These are phyloP conservation scores for Thuja plicata DNA, from an alignment of 83 land plant species.

Conservation along the genomic window DNA sequence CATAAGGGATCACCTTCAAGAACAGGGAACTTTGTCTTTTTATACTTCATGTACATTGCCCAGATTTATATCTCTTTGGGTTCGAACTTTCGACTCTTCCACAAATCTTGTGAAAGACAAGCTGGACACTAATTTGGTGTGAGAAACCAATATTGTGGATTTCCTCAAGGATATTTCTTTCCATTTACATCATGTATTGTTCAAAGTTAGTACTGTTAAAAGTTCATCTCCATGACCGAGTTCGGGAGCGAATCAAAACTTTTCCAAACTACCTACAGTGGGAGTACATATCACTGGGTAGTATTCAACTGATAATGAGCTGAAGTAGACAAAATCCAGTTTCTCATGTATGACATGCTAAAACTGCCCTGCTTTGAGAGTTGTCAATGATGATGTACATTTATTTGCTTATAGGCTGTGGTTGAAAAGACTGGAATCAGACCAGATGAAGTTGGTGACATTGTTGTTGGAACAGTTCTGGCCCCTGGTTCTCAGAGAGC, in stretches of 20 bases:
- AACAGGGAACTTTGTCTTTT: neutral
- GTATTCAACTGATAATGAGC: neutral
- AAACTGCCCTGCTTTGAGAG: neutral
- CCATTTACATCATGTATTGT: neutral
- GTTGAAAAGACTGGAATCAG: conserved; percentile 72
- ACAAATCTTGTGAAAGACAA: neutral
- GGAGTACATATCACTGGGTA: neutral
- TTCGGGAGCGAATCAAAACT: neutral
- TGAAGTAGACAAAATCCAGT: neutral
- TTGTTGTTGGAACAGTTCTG: conserved; percentile 94
- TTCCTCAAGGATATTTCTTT: neutral
- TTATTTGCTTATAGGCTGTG: conserved; percentile 57
- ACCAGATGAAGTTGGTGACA: conserved; percentile 93
- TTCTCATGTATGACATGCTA: neutral
- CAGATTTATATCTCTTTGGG: neutral
- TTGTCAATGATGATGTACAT: neutral
- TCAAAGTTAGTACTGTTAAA: neutral
- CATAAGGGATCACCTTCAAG: no score
- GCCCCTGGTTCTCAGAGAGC: conserved; percentile 97
- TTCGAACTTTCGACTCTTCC: neutral
- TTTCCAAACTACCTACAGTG: neutral
- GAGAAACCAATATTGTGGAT: neutral
- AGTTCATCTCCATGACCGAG: neutral
- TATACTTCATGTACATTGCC: neutral
- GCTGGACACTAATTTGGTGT: neutral